phyloP scores from a whole-genome alignment of 345 rosid species.

The Gossypioides kirkii region DNA sequence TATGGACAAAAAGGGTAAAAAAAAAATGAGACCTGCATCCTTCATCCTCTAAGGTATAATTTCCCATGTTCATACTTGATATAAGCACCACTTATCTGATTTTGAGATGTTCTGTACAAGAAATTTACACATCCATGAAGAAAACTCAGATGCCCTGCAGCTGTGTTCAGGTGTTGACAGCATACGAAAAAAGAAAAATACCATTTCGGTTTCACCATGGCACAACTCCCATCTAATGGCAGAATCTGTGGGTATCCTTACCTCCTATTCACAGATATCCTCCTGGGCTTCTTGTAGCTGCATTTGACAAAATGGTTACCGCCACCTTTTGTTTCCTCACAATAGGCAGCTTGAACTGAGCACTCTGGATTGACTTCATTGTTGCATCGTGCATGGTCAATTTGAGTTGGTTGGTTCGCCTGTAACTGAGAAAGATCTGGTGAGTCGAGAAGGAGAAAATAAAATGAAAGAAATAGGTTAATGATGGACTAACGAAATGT shows the following conservation, averaged over 20 bases:
- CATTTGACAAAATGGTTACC: neutral
- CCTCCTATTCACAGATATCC: neutral
- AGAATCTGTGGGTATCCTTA: neutral
- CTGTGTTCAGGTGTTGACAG: neutral
- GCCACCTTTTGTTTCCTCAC: neutral
- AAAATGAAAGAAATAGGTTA: neutral
- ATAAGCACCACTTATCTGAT: neutral
- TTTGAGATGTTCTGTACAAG: neutral
- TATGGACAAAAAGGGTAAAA: too few relatives aligned
- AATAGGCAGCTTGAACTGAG: neutral
- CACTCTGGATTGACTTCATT: neutral
- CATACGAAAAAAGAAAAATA: neutral
- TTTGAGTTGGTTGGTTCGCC: neutral
- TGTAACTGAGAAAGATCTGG: neutral
- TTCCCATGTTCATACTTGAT: too few relatives aligned
- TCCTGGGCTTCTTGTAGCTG: slow-evolving; percentile 18
- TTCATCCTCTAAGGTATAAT: too few relatives aligned
- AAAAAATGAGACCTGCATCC: too few relatives aligned
- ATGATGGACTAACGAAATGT: neutral
- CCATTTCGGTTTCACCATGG: neutral
- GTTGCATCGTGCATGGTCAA: neutral
- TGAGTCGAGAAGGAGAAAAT: neutral
- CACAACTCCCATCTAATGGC: neutral
- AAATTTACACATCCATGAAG: neutral
- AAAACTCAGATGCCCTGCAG: neutral